Percentiles rank a stretch among this genome's conserved stretches.
These are phyloP conservation scores for Pseudohyphozyma bogoriensis DNA, from an alignment of 768 basidiomycete species.

Conservation along the genomic window DNA sequence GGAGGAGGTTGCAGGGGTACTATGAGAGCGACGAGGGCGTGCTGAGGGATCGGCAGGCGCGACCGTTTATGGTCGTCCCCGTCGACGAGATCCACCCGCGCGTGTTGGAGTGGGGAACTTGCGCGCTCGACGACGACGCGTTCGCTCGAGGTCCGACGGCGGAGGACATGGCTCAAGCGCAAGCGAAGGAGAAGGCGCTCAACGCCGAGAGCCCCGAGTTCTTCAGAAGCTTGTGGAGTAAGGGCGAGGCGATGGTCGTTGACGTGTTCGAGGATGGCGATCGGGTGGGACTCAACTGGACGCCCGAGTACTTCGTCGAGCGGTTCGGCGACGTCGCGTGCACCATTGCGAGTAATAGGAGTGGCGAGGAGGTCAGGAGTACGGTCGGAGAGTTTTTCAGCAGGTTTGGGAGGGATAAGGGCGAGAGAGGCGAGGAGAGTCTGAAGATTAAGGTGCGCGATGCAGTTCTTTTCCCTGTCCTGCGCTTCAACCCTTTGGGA, in stretches of 20 bases:
- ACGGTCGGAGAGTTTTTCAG: slow-evolving; percentile 71
- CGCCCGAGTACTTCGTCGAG: slow-evolving; percentile 66
- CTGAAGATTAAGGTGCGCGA: slow-evolving; percentile 64
- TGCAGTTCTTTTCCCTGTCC: background rate
- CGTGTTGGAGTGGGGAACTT: no score
- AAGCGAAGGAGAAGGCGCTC: no score
- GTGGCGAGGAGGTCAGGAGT: slow-evolving; percentile 48
- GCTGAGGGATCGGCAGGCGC: background rate
- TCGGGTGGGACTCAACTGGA: slow-evolving; percentile 64
- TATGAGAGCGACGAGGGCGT: background rate
- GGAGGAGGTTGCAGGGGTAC: background rate
- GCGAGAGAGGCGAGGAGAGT: slow-evolving; percentile 33
- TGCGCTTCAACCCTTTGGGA: background rate
- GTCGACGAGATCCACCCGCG: background rate
- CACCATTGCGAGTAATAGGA: slow-evolving; percentile 43
- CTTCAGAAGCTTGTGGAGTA: slow-evolving; percentile 62
- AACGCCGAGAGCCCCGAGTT: slow-evolving; percentile 28
- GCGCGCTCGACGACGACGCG: background rate
- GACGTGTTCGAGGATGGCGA: slow-evolving; percentile 49
- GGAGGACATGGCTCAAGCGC: slow-evolving; percentile 1
- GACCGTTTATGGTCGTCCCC: background rate
- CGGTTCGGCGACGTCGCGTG: slow-evolving; percentile 56
- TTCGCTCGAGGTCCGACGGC: background rate
- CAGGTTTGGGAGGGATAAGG: slow-evolving; percentile 58
- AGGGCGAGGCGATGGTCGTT: slow-evolving; percentile 69